Evolutionary conservation across 768 basidiomycete species (phyloP), one percentile per base, ranked within the genome.

Genomic region (Austroboletus eburneus): DNA sequence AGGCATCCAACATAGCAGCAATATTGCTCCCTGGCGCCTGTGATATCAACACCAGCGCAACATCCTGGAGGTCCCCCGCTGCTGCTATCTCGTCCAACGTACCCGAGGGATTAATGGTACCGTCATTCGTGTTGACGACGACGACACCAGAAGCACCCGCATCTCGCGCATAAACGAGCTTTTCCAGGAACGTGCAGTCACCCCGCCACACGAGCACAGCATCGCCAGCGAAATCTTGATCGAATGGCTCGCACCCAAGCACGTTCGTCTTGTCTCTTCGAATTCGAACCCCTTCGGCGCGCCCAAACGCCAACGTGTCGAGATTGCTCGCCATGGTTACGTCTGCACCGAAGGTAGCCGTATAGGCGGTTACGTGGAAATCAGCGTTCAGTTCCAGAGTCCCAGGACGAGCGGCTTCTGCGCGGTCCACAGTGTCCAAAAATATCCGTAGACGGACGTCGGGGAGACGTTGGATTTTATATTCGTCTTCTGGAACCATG

Each of bases 181-280:
- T 99, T 54, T 89, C 78, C 13, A 91, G 66, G 68, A 98, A 97
- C 9, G 91, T 85, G 65, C 95, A 98, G 5, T 74, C 78, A 5
- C 95, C 95, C 23, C 95, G 78, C 36, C 72, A 72, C 14, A 87
- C 72, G 14, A 96, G 61, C 20, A 92, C 61, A 5, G 79, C 72
- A 35, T 73, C 77, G 39, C 76, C 72, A 10, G 69, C 64, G 52
- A 81, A 77, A 4, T 62, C 42, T 32, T 73, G 59, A 1, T 64
- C 57, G 64, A 82, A 89, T 5, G 78, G 72, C 5, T 49, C 39
- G 57, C 89, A 91, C 6, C 89, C 90, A 13, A 72, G 66, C 0
- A 51, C 45, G 57, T 91, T 90, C 32, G 58, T 57, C 4, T 51
- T 47, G 33, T 81, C 83, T 21, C 71, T 75, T 24, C 72, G 70